These are phyloP conservation scores for Silybum marianum DNA, from an alignment of 129 eudicot genomes.

Conservation along the genomic window DNA sequence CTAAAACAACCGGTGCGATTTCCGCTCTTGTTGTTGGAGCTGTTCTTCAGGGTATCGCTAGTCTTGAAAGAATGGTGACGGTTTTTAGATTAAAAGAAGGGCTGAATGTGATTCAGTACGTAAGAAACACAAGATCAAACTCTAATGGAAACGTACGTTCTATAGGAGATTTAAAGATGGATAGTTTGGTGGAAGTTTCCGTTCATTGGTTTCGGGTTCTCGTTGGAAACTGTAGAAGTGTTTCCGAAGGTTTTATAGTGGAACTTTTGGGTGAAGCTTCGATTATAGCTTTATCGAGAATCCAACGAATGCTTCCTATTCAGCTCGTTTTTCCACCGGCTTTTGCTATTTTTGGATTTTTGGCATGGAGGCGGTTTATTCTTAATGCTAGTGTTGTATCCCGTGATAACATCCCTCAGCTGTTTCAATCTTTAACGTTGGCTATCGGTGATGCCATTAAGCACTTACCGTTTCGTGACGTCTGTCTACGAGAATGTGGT, in stretches of 20 bases:
- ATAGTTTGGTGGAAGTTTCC: constrained; percentile 74
- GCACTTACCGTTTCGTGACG: constrained; percentile 93
- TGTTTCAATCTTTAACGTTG: constrained; percentile 55
- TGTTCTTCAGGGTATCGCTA: constrained; percentile 82
- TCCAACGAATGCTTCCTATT: constrained; percentile 83
- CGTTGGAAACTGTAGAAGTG: constrained; percentile 85
- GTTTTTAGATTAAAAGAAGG: constrained; percentile 88
- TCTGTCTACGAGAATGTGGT: constrained; percentile 76
- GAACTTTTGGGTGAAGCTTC: constrained; percentile 92
- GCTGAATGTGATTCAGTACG: constrained; percentile 73
- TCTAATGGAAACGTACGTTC: constrained; percentile 80
- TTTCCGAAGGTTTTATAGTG: constrained; percentile 81
- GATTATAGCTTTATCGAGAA: constrained; percentile 73
- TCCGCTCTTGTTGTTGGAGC: constrained; percentile 87
- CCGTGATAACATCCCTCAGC: constrained; percentile 68
- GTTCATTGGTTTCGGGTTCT: constrained; percentile 94
- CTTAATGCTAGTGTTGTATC: constrained; percentile 40
- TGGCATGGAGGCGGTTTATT: constrained; percentile 79
- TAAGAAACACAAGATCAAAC: constrained; percentile 67
- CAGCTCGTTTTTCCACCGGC: constrained; percentile 86
- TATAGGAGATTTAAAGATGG: constrained; percentile 53
- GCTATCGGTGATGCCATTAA: constrained; percentile 77
- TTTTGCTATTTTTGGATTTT: constrained; percentile 76
- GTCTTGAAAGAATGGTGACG: constrained; percentile 86
- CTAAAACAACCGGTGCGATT: constrained; percentile 67